These are phyloP conservation scores for Rhodamnia argentea DNA, from an alignment of 345 rosid species.

Conservation along the genomic window DNA sequence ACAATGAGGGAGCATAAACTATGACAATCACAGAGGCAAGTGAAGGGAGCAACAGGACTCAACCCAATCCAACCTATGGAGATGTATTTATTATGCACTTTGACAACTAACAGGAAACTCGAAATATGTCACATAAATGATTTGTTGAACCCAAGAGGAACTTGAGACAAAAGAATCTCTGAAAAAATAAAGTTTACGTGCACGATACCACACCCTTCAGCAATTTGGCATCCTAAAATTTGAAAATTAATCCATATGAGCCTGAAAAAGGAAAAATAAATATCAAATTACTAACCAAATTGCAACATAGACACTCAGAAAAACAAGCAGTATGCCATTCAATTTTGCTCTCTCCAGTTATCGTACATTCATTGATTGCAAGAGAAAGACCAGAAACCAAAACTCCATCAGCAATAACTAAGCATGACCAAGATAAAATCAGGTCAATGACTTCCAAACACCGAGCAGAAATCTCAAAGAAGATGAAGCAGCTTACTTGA, in stretches of 20 bases:
- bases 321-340: slow-evolving; percentile 20
- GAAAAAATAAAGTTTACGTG: neutral
- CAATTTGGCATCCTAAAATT: slow-evolving; percentile 30
- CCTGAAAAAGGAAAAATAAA: slow-evolving; percentile 21
- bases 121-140: neutral
- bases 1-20: neutral
- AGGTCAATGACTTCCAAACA: neutral
- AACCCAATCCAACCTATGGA: too few relatives aligned
- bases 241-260: slow-evolving; percentile 56
- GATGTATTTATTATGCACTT: neutral
- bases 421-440: neutral
- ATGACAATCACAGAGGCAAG: too few relatives aligned
- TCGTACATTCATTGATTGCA: slow-evolving; percentile 86
- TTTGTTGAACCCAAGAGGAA: neutral
- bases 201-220: slow-evolving; percentile 27
- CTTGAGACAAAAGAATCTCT: neutral
- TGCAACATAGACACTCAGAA: neutral
- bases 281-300: slow-evolving; percentile 1
- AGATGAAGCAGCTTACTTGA: slow-evolving; percentile 43
- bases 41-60: too few relatives aligned
- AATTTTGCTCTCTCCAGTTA: slow-evolving; percentile 96
- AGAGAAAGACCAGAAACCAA: slow-evolving; percentile 70
- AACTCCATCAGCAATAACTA: slow-evolving; percentile 93
- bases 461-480: neutral
- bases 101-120: neutral